Evolutionary conservation across 2,329 filamentous ascomycete genomes (phyloP).

Genomic region (Fusarium hostae): DNA sequence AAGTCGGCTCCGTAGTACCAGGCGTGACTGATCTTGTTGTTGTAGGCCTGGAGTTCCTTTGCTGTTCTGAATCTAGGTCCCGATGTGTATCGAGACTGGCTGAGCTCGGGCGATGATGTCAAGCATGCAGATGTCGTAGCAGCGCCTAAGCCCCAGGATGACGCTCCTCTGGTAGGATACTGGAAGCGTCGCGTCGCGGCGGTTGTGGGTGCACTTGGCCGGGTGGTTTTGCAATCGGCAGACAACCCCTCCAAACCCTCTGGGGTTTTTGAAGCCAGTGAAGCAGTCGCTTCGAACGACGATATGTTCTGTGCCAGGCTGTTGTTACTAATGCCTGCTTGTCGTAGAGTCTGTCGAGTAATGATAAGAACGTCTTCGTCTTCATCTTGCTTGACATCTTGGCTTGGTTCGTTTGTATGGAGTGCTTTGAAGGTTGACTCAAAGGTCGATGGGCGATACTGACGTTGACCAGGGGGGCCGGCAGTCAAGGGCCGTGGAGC

Average conservation of each 20-base stretch:
- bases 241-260: constrained; percentile 1
- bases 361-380: constrained; percentile 41
- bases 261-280: not conserved
- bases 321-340: constrained; percentile 38
- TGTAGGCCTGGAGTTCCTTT: constrained; percentile 41
- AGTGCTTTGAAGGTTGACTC: constrained; percentile 53
- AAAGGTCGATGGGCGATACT: constrained; percentile 58
- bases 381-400: constrained; percentile 42
- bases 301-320: constrained; percentile 14
- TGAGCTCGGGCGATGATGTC: constrained; percentile 1
- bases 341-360: constrained; percentile 35
- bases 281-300: constrained; percentile 8
- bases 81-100: constrained; percentile 19
- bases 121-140: constrained; percentile 7
- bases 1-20: constrained; percentile 56
- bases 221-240: not conserved
- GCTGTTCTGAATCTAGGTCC: constrained; percentile 36
- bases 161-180: not conserved
- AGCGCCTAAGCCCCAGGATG: constrained; percentile 16
- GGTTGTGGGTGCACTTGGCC: not conserved
- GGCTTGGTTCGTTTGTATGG: constrained; percentile 40
- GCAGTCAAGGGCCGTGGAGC: constrained; percentile 64
- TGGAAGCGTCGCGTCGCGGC: not conserved
- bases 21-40: constrained; percentile 45
- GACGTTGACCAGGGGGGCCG: constrained; percentile 65